phyloP scores from a whole-genome alignment of 257 asterid genomes.

The Solanum bulbocastanum region DNA sequence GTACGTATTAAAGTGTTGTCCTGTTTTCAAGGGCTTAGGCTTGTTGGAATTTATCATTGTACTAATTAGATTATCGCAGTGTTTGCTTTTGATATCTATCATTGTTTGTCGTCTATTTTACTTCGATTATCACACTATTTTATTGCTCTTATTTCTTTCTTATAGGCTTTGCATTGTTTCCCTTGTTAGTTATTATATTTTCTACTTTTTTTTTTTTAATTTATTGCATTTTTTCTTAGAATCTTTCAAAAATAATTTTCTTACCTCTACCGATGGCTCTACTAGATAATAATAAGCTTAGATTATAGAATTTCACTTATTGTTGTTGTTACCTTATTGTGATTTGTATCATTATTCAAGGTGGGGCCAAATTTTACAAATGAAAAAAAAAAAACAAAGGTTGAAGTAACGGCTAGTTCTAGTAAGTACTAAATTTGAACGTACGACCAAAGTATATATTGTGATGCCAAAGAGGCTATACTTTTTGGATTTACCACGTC shows the following conservation, averaged over 20 bases:
- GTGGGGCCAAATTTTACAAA: background rate
- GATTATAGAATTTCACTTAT: background rate
- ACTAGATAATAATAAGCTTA: no score
- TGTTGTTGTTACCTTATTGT: background rate
- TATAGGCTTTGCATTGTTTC: background rate
- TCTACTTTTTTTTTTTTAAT: no score
- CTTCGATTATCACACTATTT: background rate
- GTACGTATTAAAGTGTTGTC: background rate
- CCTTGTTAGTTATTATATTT: background rate
- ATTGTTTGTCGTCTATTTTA: accelerated
- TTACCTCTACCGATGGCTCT: background rate
- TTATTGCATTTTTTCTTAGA: accelerated
- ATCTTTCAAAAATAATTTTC: background rate
- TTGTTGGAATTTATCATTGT: background rate
- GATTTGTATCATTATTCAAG: background rate
- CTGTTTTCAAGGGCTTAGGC: background rate
- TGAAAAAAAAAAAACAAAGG: background rate
- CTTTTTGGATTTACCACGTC: background rate
- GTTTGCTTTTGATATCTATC: background rate
- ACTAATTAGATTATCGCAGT: background rate
- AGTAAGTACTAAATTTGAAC: background rate
- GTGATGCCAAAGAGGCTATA: background rate
- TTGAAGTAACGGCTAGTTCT: background rate
- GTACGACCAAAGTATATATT: background rate
- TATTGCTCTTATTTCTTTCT: accelerated